A percentile compares a stretch with the other conserved stretches of the same genome.
These are phyloP conservation scores for Ceratocystis ficicola DNA, from an alignment of 2,329 filamentous ascomycete species.

Conservation along the genomic window DNA sequence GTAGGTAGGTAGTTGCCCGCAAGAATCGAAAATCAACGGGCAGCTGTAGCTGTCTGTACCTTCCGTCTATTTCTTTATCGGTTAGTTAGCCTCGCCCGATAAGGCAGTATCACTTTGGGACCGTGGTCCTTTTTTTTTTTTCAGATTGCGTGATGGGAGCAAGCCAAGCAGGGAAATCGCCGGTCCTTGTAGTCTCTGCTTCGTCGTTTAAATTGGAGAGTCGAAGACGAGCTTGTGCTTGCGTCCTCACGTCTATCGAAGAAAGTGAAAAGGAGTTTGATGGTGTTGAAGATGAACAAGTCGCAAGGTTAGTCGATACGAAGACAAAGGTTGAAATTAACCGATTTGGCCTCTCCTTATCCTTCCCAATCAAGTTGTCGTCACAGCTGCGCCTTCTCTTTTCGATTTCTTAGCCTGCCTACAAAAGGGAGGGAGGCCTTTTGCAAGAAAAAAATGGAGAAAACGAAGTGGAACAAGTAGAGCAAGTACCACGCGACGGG, in stretches of 20 bases:
- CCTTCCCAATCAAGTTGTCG: background rate
- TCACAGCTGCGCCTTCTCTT: constrained; percentile 5
- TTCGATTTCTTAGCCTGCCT: background rate
- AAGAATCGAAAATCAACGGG: no score
- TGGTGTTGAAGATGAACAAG: background rate
- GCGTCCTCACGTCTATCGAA: background rate
- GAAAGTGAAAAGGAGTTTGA: background rate
- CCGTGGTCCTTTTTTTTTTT: background rate
- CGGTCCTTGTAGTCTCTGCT: background rate
- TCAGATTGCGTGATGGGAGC: constrained; percentile 3
- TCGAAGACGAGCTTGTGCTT: background rate
- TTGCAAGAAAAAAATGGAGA: constrained; percentile 6
- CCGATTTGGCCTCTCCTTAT: background rate
- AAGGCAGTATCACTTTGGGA: background rate
- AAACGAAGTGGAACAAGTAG: background rate
- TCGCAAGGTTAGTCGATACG: background rate
- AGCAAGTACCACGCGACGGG: background rate
- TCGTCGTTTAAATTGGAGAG: background rate
- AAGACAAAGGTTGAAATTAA: background rate
- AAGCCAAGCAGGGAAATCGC: background rate
- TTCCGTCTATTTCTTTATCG: background rate
- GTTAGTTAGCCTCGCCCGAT: background rate
- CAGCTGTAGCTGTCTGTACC: background rate
- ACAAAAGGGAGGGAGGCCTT: background rate
- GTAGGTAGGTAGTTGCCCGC: no score